These are phyloP conservation scores for Rosa multiflora DNA, from an alignment of 306 rosid species.

Conservation along the genomic window DNA sequence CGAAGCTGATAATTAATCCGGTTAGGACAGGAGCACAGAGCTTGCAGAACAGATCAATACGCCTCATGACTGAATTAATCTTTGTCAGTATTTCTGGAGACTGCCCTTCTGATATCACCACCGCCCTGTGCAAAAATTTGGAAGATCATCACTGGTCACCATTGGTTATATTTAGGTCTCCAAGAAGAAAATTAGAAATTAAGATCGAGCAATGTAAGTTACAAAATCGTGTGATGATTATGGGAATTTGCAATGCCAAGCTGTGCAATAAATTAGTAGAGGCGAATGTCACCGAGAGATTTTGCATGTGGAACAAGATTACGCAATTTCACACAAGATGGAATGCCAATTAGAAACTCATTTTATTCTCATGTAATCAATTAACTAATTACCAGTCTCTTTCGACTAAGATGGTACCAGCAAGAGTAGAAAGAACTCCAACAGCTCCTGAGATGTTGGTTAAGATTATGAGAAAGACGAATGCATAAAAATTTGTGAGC, in stretches of 20 bases:
- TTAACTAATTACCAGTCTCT: constrained; percentile 74
- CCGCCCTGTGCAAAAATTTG: too few relatives aligned
- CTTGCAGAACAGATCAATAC: constrained; percentile 79
- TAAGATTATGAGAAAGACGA: constrained; percentile 48
- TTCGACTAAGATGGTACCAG: constrained; percentile 83
- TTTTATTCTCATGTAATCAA: not conserved
- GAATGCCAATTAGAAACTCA: too few relatives aligned
- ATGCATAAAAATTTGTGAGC: constrained; percentile 48
- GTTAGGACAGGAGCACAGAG: constrained; percentile 29
- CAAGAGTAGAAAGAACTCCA: constrained; percentile 78
- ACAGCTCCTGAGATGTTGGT: constrained; percentile 71
- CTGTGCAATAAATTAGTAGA: too few relatives aligned
- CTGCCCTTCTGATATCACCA: constrained; percentile 67
- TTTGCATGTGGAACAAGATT: too few relatives aligned
- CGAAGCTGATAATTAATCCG: constrained; percentile 56
- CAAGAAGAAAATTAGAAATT: too few relatives aligned
- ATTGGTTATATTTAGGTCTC: too few relatives aligned
- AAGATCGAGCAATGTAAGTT: too few relatives aligned
- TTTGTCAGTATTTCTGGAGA: constrained; percentile 59
- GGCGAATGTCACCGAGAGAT: too few relatives aligned
- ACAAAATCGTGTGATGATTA: too few relatives aligned
- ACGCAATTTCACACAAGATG: too few relatives aligned
- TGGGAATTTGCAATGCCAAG: too few relatives aligned
- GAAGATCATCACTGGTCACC: too few relatives aligned
- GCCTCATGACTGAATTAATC: constrained; percentile 66